phyloP scores from a whole-genome alignment of 2,329 filamentous ascomycete species.

The Diaporthe citrichinensis region DNA sequence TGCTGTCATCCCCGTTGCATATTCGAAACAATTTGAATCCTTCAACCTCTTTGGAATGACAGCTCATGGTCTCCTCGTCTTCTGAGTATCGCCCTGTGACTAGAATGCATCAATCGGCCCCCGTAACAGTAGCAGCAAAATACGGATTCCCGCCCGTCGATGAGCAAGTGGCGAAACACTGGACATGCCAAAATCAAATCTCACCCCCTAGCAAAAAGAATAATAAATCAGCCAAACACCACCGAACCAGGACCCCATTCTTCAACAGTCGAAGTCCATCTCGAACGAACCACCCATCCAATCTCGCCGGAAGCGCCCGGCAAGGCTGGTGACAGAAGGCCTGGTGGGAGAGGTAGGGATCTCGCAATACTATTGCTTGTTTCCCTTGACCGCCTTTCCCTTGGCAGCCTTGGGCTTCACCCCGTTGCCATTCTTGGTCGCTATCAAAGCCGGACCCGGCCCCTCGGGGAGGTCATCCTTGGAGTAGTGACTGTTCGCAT shows the following conservation, averaged over 20 bases:
- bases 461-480: constrained; percentile 53
- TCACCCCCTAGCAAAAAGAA: not conserved
- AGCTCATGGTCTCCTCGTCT: not conserved
- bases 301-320: constrained; percentile 34
- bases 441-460: constrained; percentile 43
- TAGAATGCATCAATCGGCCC: constrained; percentile 3
- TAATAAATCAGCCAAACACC: not conserved
- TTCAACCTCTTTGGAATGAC: not conserved
- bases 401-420: constrained; percentile 38
- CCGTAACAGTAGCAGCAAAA: constrained; percentile 2
- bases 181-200: not conserved
- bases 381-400: constrained; percentile 37
- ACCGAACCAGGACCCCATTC: not conserved
- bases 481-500: constrained; percentile 66
- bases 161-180: not conserved
- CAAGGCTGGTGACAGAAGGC: constrained; percentile 31
- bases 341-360: constrained; percentile 22
- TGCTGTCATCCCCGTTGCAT: not conserved
- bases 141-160: not conserved
- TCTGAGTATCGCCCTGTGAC: not conserved
- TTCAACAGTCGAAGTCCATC: constrained; percentile 40
- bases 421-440: constrained; percentile 42
- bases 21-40: constrained; percentile 4
- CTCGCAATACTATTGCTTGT: constrained; percentile 40
- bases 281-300: constrained; percentile 41